Evolutionary conservation across 768 basidiomycete genomes (phyloP).

Genomic region (Kwoniella botswanensis): DNA sequence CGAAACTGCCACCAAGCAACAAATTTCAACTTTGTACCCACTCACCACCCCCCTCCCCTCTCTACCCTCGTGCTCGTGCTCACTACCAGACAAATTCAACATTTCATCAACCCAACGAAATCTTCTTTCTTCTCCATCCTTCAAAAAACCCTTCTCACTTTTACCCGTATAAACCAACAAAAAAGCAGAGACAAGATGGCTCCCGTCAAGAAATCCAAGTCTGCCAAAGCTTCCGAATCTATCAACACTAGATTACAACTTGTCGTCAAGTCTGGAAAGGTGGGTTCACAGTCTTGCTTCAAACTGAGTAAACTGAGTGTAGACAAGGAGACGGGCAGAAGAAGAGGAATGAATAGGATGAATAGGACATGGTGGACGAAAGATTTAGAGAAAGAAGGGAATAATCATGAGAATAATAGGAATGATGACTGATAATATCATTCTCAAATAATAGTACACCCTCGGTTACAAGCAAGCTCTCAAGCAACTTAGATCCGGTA

Average conservation of each 20-base stretch:
- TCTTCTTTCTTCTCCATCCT: conserved; percentile 4
- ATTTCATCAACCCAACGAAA: not conserved
- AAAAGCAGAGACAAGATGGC: conserved; percentile 67
- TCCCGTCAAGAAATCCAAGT: conserved; percentile 92
- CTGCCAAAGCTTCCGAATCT: conserved; percentile 89
- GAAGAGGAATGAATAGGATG: not conserved
- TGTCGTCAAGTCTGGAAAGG: conserved; percentile 97
- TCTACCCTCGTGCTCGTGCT: conserved; percentile 9
- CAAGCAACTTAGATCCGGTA: conserved; percentile 97
- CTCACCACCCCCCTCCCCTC: not conserved
- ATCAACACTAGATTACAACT: conserved; percentile 86
- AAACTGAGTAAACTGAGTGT: not conserved
- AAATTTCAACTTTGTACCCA: not conserved
- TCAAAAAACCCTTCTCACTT: conserved; percentile 13
- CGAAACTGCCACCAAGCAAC: conserved; percentile 34
- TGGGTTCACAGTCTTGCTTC: conserved; percentile 20
- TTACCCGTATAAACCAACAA: conserved; percentile 20
- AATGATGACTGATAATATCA: not conserved
- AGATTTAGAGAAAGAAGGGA: not conserved
- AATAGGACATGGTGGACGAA: not conserved
- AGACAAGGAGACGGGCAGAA: not conserved
- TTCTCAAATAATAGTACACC: conserved; percentile 65
- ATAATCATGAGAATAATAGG: not conserved
- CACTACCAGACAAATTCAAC: conserved; percentile 12
- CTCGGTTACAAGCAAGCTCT: conserved; percentile 98